Conservation (phyloP, 2,329 filamentous ascomycete species). For the Colletotrichum phormii region DNA sequence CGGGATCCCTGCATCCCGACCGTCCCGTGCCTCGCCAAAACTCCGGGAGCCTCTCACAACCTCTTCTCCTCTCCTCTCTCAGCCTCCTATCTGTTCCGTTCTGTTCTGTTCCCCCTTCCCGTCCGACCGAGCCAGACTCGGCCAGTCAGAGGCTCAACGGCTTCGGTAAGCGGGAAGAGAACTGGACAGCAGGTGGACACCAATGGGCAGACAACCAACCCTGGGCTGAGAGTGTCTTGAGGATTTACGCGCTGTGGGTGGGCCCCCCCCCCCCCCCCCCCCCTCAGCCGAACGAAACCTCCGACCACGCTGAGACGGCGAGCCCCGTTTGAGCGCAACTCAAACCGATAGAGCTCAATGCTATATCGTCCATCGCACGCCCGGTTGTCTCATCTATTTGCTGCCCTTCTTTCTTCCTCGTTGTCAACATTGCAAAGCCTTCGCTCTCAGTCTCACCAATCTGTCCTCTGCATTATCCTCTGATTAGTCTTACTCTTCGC, state of each 20-base stretch:
- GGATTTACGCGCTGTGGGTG: too few species aligned
- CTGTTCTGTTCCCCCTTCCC: background rate
- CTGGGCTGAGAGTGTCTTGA: too few species aligned
- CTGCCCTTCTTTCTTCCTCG: background rate
- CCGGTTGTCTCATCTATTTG: background rate
- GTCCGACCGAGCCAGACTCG: background rate
- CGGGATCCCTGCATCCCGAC: constrained; percentile 2
- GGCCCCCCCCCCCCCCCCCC: background rate
- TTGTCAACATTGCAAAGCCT: too few species aligned
- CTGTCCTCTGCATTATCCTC: too few species aligned
- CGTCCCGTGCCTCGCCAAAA: background rate
- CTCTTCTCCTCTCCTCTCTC: background rate
- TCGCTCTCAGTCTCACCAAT: too few species aligned
- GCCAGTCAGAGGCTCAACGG: background rate
- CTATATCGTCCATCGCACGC: constrained; percentile 20
- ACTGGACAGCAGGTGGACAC: background rate
- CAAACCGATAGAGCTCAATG: constrained; percentile 36
- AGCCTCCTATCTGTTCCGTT: background rate
- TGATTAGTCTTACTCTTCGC: too few species aligned
- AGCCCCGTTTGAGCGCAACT: constrained; percentile 36
- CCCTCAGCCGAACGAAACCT: constrained; percentile 12
- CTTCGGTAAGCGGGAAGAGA: background rate
- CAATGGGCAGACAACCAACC: too few species aligned
- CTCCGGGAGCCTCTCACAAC: background rate
- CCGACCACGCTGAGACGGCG: constrained; percentile 35